A percentile compares a stretch with the other conserved stretches of the same genome.
These are phyloP conservation scores for Pisolithus microcarpus DNA, from an alignment of 768 basidiomycete genomes.

Conservation along the genomic window DNA sequence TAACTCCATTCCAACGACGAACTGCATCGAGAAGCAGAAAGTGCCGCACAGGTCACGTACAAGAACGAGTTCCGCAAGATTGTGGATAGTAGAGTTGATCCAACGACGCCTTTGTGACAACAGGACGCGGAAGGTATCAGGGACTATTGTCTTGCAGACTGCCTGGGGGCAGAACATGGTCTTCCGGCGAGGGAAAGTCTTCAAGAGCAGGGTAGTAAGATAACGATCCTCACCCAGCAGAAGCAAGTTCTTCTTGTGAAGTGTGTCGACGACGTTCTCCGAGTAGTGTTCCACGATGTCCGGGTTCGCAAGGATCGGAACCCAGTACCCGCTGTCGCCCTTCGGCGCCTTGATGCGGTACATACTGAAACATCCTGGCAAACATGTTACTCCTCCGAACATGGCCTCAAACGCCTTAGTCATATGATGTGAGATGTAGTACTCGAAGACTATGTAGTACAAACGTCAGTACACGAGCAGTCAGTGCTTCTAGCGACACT, in stretches of 20 bases:
- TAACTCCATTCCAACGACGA: conserved; percentile 97
- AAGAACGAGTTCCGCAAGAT: conserved; percentile 87
- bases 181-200: conserved; percentile 99
- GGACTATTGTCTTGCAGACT: conserved; percentile 97
- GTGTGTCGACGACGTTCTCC: conserved; percentile 97
- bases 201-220: conserved; percentile 92
- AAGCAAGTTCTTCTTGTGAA: conserved; percentile 98
- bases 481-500: conserved; percentile 21
- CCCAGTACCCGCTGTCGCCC: conserved; percentile 93
- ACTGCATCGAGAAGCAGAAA: conserved; percentile 99
- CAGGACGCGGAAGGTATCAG: conserved; percentile 89
- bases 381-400: conserved; percentile 99
- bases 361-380: conserved; percentile 99
- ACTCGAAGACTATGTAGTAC: conserved; percentile 78
- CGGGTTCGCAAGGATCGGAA: conserved; percentile 95
- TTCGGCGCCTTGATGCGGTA: conserved; percentile 99
- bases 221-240: conserved; percentile 99
- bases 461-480: conserved; percentile 1
- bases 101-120: conserved; percentile 96
- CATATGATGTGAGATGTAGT: conserved; percentile 98
- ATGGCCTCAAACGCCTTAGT: conserved; percentile 99
- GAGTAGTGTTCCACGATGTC: conserved; percentile 99
- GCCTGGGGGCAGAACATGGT: conserved; percentile 99
- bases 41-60: conserved; percentile 98
- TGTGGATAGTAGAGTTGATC: conserved; percentile 99